Evolutionary conservation across 192 early-diverging fungal species (phyloP).

Genomic region (Linnemannia schmuckeri): DNA sequence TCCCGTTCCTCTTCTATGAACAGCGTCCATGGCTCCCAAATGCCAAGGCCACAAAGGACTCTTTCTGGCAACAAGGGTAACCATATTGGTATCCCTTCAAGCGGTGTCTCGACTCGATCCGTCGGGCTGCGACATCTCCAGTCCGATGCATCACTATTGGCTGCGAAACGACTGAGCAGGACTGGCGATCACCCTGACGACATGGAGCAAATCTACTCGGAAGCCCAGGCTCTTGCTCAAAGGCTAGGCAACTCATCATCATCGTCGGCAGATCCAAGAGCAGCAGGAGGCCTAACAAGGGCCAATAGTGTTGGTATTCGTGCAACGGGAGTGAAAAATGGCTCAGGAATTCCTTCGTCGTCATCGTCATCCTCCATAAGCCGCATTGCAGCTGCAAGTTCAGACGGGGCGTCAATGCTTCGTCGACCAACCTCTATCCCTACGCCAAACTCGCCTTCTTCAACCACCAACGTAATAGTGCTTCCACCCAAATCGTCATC

Average conservation of each 20-base stretch:
- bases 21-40: slow-evolving; percentile 8
- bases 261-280: background rate
- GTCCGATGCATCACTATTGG: slow-evolving; percentile 10
- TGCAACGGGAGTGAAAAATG: background rate
- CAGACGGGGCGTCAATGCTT: slow-evolving; percentile 15
- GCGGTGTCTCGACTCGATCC: background rate
- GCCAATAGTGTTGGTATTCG: slow-evolving; percentile 5
- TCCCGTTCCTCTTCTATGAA: slow-evolving; percentile 37
- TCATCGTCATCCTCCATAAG: background rate
- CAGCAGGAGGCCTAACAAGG: background rate
- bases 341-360: background rate
- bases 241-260: slow-evolving; percentile 13
- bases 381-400: background rate
- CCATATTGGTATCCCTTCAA: background rate
- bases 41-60: slow-evolving; percentile 36
- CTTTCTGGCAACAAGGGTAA: slow-evolving; percentile 14
- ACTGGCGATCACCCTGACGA: slow-evolving; percentile 11
- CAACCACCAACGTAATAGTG: background rate
- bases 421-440: background rate
- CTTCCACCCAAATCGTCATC: slow-evolving; percentile 7
- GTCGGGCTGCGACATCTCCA: slow-evolving; percentile 27
- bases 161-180: slow-evolving; percentile 1
- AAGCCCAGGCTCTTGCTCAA: slow-evolving; percentile 13
- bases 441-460: background rate
- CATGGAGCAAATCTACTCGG: slow-evolving; percentile 27